Evolutionary conservation across 148 eudicot genomes (phyloP).

Genomic region (Hydrangea macrophylla): DNA sequence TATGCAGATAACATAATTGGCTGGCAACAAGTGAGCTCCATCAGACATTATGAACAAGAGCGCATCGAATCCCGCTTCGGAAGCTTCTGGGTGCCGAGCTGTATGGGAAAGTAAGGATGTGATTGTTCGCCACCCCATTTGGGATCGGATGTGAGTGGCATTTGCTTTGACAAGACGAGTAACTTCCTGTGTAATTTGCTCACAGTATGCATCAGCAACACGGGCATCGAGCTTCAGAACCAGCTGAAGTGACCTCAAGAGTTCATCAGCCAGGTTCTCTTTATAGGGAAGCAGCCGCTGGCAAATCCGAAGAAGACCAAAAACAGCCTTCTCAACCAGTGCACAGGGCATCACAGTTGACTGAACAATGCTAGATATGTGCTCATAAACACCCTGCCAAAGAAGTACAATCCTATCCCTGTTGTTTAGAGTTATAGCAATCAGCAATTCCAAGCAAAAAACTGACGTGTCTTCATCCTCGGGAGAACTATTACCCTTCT

Average conservation of each 20-base stretch:
- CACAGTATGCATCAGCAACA: conserved; percentile 89
- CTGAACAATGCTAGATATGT: conserved; percentile 69
- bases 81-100: conserved; percentile 80
- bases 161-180: conserved; percentile 79
- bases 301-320: conserved; percentile 80
- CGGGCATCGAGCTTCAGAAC: conserved; percentile 87
- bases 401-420: conserved; percentile 87
- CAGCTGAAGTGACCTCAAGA: conserved; percentile 76
- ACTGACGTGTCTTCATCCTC: conserved; percentile 87
- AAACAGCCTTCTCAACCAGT: conserved; percentile 74
- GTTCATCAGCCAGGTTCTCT: conserved; percentile 88
- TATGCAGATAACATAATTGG: conserved; percentile 60
- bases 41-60: conserved; percentile 66
- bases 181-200: conserved; percentile 90
- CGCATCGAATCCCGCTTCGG: conserved; percentile 75
- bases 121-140: conserved; percentile 84
- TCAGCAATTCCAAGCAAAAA: conserved; percentile 83
- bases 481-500: conserved; percentile 51
- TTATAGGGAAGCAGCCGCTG: conserved; percentile 80
- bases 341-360: conserved; percentile 72
- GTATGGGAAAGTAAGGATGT: conserved; percentile 67
- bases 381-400: conserved; percentile 89
- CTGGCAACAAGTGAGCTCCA: conserved; percentile 60
- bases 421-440: conserved; percentile 82
- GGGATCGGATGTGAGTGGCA: conserved; percentile 75